Conservation (phyloP, 2,329 filamentous ascomycete genomes). For the Scorias spongiosa region DNA sequence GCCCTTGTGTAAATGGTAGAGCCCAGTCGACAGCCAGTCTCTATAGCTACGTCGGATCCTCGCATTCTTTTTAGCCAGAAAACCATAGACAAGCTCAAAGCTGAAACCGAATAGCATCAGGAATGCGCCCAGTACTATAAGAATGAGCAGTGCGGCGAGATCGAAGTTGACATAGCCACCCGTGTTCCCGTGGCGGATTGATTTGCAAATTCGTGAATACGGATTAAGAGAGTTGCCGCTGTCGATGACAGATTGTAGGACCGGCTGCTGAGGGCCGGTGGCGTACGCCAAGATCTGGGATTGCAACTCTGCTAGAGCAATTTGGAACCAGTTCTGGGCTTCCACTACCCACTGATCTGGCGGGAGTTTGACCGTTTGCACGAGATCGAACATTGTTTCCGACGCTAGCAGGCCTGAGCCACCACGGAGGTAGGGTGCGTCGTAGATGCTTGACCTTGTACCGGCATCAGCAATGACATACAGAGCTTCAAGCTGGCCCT, state of each 20-base stretch:
- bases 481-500: not conserved
- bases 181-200: not conserved
- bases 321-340: not conserved
- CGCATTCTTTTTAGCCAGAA: not conserved
- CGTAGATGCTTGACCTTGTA: not conserved
- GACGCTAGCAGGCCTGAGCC: not conserved
- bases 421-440: not conserved
- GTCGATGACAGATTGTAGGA: too few relatives aligned
- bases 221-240: not conserved
- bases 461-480: not conserved
- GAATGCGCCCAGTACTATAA: not conserved
- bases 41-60: not conserved
- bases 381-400: not conserved
- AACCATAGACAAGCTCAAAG: not conserved
- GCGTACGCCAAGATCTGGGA: not conserved
- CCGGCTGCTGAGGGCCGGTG: not conserved
- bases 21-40: not conserved
- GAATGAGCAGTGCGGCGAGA: not conserved
- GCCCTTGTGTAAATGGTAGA: not conserved
- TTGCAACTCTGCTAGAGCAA: not conserved
- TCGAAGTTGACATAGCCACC: not conserved
- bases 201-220: not conserved
- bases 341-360: not conserved
- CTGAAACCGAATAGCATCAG: not conserved
- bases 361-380: not conserved